Evolutionary conservation across 768 basidiomycete genomes (phyloP).

Genomic region (Lepiota subincarnata): DNA sequence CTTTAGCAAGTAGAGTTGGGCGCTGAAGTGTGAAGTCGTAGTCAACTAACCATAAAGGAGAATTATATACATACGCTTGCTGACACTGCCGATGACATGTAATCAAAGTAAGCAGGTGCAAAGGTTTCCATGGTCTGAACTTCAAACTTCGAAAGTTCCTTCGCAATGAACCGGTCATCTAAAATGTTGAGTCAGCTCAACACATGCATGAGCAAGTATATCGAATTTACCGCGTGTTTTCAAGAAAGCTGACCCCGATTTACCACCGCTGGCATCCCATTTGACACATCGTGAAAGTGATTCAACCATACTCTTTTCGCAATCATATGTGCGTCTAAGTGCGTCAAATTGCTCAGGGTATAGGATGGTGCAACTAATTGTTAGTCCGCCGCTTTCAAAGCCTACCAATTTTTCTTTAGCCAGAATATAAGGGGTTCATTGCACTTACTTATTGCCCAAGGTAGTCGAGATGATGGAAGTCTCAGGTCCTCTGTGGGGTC

Average conservation of each 20-base stretch:
- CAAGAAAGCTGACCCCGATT: slow-evolving; percentile 94
- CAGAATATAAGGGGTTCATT: background rate
- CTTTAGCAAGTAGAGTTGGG: slow-evolving; percentile 92
- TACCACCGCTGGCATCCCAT: slow-evolving; percentile 94
- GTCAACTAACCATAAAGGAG: background rate
- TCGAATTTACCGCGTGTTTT: slow-evolving; percentile 77
- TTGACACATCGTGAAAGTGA: slow-evolving; percentile 91
- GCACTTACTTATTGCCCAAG: slow-evolving; percentile 75
- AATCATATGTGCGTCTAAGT: slow-evolving; percentile 86
- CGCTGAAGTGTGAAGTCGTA: slow-evolving; percentile 45
- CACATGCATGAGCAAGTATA: background rate
- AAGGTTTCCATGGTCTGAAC: slow-evolving; percentile 95
- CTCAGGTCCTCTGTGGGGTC: slow-evolving; percentile 77
- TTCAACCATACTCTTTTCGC: slow-evolving; percentile 91
- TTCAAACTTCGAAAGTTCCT: slow-evolving; percentile 88
- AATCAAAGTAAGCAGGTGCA: slow-evolving; percentile 96
- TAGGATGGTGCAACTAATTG: slow-evolving; percentile 90
- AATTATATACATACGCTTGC: slow-evolving; percentile 57
- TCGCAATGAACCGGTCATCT: slow-evolving; percentile 99
- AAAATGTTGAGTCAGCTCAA: slow-evolving; percentile 10
- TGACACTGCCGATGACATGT: slow-evolving; percentile 91
- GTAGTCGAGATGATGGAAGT: slow-evolving; percentile 72
- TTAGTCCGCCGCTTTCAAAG: slow-evolving; percentile 85
- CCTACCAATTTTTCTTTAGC: slow-evolving; percentile 38
- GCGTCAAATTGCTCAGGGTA: slow-evolving; percentile 98